phyloP scores from a whole-genome alignment of 805 yeast genomes.

The Yamadazyma ubonensis region DNA sequence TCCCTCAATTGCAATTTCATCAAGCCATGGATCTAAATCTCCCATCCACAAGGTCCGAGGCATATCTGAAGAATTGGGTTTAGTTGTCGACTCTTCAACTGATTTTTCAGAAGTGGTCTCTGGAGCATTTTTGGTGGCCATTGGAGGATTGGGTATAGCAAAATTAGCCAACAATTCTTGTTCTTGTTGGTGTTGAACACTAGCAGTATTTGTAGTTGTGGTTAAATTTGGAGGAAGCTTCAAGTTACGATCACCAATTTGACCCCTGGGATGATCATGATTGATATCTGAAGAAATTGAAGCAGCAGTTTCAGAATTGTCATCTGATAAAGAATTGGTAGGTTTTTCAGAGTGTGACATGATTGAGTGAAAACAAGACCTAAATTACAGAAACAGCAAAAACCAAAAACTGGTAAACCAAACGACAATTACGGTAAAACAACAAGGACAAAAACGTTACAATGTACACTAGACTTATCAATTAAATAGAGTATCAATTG shows the following conservation, averaged over 20 bases:
- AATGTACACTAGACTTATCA: background rate
- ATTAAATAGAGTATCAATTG: background rate
- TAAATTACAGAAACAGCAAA: background rate
- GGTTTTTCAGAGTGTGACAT: background rate
- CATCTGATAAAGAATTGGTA: background rate
- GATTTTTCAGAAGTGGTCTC: no score
- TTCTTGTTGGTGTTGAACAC: constrained; percentile 44
- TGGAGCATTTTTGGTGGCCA: constrained; percentile 10
- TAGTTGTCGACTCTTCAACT: no score
- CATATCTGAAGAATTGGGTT: constrained; percentile 20
- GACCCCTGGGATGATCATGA: background rate
- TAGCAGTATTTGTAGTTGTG: constrained; percentile 26
- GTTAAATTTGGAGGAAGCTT: constrained; percentile 9
- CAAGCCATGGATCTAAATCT: constrained; percentile 77
- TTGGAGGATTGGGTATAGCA: constrained; percentile 43
- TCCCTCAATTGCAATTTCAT: constrained; percentile 53
- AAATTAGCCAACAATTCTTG: constrained; percentile 40
- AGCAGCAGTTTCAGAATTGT: background rate
- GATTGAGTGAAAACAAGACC: background rate
- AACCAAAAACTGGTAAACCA: background rate
- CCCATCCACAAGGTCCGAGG: constrained; percentile 90
- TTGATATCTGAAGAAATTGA: background rate
- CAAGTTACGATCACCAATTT: constrained; percentile 1
- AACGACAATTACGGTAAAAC: background rate
- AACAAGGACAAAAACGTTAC: background rate